phyloP scores from a whole-genome alignment of 1,139 yeast species.

The Candida glucosophila region DNA sequence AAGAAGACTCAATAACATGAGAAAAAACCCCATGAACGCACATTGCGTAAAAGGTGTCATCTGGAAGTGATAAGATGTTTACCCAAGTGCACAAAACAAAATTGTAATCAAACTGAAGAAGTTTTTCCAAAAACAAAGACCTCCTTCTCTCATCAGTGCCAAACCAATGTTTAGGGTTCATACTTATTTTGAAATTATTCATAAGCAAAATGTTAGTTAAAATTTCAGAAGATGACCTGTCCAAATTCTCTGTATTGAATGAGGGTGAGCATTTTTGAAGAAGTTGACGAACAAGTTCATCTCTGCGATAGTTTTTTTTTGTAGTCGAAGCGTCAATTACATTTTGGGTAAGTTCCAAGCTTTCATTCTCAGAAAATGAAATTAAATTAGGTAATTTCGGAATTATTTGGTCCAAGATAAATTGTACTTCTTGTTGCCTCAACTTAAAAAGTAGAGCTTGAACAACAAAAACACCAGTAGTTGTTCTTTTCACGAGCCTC shows the following conservation, averaged over 20 bases:
- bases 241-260: slow-evolving; percentile 26
- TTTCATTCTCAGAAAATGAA: slow-evolving; percentile 42
- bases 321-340: slow-evolving; percentile 60
- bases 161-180: slow-evolving; percentile 84
- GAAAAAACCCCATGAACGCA: slow-evolving; percentile 85
- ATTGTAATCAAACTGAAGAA: slow-evolving; percentile 56
- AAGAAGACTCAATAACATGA: slow-evolving; percentile 65
- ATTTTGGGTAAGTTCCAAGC: slow-evolving; percentile 61
- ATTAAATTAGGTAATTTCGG: slow-evolving; percentile 59
- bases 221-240: slow-evolving; percentile 38
- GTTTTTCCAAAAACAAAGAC: slow-evolving; percentile 61
- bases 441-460: slow-evolving; percentile 58
- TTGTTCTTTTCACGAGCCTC: slow-evolving; percentile 69
- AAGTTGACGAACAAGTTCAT: slow-evolving; percentile 56
- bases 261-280: slow-evolving; percentile 52
- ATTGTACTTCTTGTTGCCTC: slow-evolving; percentile 49
- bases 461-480: slow-evolving; percentile 77
- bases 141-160: slow-evolving; percentile 84
- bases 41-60: slow-evolving; percentile 56
- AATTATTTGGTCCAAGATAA: slow-evolving; percentile 58
- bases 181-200: slow-evolving; percentile 66
- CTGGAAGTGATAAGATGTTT: slow-evolving; percentile 51
- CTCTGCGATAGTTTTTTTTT: slow-evolving; percentile 52
- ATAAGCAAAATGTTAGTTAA: slow-evolving; percentile 58
- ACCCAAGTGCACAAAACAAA: slow-evolving; percentile 53